Base-by-base conservation (phyloP, 2,329 filamentous ascomycete species). In the Xylaria sp. region DNA sequence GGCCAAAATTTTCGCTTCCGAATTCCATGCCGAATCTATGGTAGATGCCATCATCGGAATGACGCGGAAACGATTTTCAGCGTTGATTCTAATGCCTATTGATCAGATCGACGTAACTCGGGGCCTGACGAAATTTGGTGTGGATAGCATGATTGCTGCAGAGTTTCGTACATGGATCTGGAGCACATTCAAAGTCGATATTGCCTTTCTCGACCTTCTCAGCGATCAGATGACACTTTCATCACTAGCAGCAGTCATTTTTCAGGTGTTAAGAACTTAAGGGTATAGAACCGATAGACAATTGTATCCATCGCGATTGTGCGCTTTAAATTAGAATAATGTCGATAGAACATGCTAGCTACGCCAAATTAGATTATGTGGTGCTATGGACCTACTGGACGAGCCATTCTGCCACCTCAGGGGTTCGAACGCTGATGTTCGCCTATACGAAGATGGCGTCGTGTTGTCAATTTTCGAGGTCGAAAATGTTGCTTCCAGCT, bases 91-190 rank as follows among this genome's bases (percentile, higher is more conserved):
- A 0, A 55, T 71, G 58, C 32, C 65, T 5, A 4, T 44, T 5
- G 68, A 72, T 10, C 48, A 66, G 10, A 23, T 75, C 1, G 72
- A 71, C 2, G 54, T 47, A 0, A 1, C 21, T 5, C 67, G 59
- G 42, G 27, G 70, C 0, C 65, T 79, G 18, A 63, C 69, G 5
- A 27, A 51, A 3, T 76, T 76, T 44, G 78, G 77, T 3, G 57
- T 80, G 2, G 78, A 80, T 65, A 78, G 75, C 63, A 80, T 81
- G 78, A 70, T 80, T 13, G 78, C 73, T 1, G 72, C 78, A 1
- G 78, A 81, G 70, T 72, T 80, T 53, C 69, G 78, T 8, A 77
- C 74, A 25, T 78, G 77, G 76, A 70, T 80, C 37, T 80, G 72
- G 53, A 62, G 70, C 25, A 65, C 68, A n/a, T 77, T 79, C 53